phyloP scores from a whole-genome alignment of 805 yeast species.

The Ogataea angusta region DNA sequence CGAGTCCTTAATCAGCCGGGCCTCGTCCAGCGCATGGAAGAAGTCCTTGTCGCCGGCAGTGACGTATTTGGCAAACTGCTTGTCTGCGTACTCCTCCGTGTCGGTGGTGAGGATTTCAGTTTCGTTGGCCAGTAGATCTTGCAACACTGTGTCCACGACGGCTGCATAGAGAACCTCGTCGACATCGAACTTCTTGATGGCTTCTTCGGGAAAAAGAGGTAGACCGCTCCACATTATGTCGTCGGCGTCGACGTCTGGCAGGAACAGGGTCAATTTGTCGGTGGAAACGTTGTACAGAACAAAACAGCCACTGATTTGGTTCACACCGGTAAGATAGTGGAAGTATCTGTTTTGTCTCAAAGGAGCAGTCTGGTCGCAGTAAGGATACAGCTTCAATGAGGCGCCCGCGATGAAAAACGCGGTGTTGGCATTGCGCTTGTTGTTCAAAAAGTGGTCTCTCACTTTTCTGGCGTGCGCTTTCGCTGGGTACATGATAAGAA shows the following conservation, averaged over 20 bases:
- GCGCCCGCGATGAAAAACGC: slow-evolving; percentile 63
- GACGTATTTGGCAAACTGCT: slow-evolving; percentile 35
- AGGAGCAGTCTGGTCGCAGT: slow-evolving; percentile 75
- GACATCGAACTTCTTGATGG: slow-evolving; percentile 64
- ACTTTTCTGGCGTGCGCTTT: slow-evolving; percentile 67
- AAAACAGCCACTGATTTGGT: slow-evolving; percentile 68
- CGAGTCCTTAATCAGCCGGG: slow-evolving; percentile 80
- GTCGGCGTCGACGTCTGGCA: slow-evolving; percentile 82
- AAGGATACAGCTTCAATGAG: slow-evolving; percentile 54
- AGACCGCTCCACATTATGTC: slow-evolving; percentile 96
- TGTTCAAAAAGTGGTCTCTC: slow-evolving; percentile 29
- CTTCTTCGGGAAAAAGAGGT: slow-evolving; percentile 69
- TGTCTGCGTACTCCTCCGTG: slow-evolving; percentile 42
- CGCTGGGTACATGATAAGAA: slow-evolving; percentile 60
- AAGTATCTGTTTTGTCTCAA: slow-evolving; percentile 91
- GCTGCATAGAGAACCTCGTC: slow-evolving; percentile 69
- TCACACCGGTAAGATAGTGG: slow-evolving; percentile 79
- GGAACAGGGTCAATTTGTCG: slow-evolving; percentile 64
- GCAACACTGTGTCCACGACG: slow-evolving; percentile 42
- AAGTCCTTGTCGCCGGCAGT: slow-evolving; percentile 46
- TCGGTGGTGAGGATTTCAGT: slow-evolving; percentile 50
- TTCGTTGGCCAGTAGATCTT: slow-evolving; percentile 28
- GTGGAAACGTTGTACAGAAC: slow-evolving; percentile 52
- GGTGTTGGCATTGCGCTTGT: slow-evolving; percentile 15
- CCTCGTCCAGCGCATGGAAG: slow-evolving; percentile 78